phyloP scores from a whole-genome alignment of 192 early-diverging fungal genomes.

The Backusella liffmaniae region DNA sequence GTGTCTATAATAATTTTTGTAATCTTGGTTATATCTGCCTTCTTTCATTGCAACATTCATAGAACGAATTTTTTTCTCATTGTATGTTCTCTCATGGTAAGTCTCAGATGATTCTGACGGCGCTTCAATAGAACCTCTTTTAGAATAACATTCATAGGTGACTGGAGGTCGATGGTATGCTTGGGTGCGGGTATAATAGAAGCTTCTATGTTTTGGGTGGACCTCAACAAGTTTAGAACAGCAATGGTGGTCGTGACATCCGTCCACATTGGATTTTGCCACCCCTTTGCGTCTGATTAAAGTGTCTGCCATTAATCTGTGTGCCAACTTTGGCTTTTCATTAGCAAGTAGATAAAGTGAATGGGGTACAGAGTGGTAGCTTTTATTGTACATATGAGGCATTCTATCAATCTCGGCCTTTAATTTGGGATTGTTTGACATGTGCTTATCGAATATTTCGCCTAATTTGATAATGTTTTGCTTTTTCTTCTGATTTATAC shows the following conservation, averaged over 20 bases:
- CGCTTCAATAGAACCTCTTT: background rate
- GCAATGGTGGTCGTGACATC: background rate
- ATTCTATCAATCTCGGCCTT: background rate
- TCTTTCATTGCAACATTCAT: background rate
- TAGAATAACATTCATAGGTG: background rate
- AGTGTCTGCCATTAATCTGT: background rate
- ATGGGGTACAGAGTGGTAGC: background rate
- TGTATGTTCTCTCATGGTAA: background rate
- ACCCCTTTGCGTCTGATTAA: background rate
- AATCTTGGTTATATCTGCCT: background rate
- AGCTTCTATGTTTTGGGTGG: background rate
- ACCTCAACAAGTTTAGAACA: background rate
- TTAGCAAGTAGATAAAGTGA: background rate
- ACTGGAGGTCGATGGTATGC: background rate
- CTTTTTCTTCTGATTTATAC: background rate
- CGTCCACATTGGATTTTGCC: background rate
- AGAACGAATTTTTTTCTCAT: background rate
- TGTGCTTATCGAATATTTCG: background rate
- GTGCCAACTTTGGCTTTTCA: background rate
- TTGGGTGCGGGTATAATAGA: background rate
- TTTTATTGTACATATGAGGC: background rate
- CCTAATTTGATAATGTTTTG: background rate
- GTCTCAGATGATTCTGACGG: background rate
- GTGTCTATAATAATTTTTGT: conserved; percentile 4
- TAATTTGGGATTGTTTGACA: background rate